Conservation (phyloP, 1,284 basidiomycete species). For the Xanthoconium separans region DNA sequence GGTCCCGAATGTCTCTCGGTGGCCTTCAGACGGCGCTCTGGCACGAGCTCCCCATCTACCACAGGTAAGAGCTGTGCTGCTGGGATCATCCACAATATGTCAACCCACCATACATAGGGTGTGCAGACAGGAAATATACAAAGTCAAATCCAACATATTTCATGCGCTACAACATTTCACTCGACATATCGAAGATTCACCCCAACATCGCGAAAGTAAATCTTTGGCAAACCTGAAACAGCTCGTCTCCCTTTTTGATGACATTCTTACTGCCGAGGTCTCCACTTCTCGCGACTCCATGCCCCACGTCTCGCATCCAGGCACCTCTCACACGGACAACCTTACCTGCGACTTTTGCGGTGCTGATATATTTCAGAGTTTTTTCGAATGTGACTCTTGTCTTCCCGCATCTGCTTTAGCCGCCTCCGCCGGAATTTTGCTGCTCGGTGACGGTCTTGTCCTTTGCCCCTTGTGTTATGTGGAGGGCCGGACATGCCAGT, state of each 20-base stretch:
- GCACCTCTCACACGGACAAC: slow-evolving; percentile 20
- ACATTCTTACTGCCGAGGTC: slow-evolving; percentile 58
- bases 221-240: slow-evolving; percentile 19
- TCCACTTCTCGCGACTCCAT: slow-evolving; percentile 36
- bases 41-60: slow-evolving; percentile 73
- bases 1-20: slow-evolving; percentile 73
- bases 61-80: slow-evolving; percentile 49
- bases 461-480: slow-evolving; percentile 71
- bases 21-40: slow-evolving; percentile 58
- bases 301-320: slow-evolving; percentile 25
- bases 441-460: slow-evolving; percentile 44
- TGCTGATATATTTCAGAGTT: slow-evolving; percentile 74
- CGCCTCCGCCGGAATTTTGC: slow-evolving; percentile 17
- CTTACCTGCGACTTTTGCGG: slow-evolving; percentile 75
- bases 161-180: slow-evolving; percentile 47
- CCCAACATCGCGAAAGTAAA: not conserved
- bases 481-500: slow-evolving; percentile 68
- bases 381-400: slow-evolving; percentile 64
- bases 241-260: slow-evolving; percentile 54
- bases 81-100: slow-evolving; percentile 4
- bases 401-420: slow-evolving; percentile 15
- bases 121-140: slow-evolving; percentile 72
- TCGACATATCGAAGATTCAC: slow-evolving; percentile 25
- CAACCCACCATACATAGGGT: slow-evolving; percentile 45
- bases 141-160: slow-evolving; percentile 63